A percentile compares a stretch with the other conserved stretches of the same genome.
phyloP scores from a whole-genome alignment of 2,329 filamentous ascomycete genomes.

The Scedosporium boydii region DNA sequence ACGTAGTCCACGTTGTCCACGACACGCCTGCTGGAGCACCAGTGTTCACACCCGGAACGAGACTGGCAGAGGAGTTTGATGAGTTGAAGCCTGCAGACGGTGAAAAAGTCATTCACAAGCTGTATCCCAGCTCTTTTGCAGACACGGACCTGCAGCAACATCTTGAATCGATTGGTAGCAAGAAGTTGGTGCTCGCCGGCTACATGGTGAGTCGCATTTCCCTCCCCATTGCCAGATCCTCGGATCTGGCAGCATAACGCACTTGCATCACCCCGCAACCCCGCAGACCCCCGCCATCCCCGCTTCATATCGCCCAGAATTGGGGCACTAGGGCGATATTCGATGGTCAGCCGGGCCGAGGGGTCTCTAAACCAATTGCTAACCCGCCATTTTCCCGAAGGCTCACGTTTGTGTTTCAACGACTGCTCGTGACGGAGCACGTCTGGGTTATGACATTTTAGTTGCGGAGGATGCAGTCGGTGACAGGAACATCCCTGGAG shows the following conservation, averaged over 20 bases:
- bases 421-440: constrained; percentile 49
- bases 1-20: constrained; percentile 53
- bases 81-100: constrained; percentile 43
- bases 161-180: constrained; percentile 37
- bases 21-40: constrained; percentile 49
- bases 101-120: constrained; percentile 51
- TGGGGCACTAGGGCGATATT: too few species aligned
- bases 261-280: not conserved
- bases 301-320: too few species aligned
- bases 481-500: constrained; percentile 57
- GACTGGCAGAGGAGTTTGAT: constrained; percentile 49
- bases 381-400: constrained; percentile 17
- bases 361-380: not conserved
- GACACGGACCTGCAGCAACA: constrained; percentile 46
- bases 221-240: not conserved
- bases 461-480: constrained; percentile 54
- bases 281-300: not conserved
- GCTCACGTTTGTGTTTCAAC: constrained; percentile 57
- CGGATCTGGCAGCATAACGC: not conserved
- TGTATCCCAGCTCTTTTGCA: constrained; percentile 49
- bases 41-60: constrained; percentile 54
- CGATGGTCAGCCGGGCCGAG: too few species aligned
- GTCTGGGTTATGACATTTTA: constrained; percentile 55
- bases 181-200: constrained; percentile 52
- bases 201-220: constrained; percentile 38